These are phyloP conservation scores for Limnanthes douglasii DNA, from an alignment of 345 rosid species.

Conservation along the genomic window DNA sequence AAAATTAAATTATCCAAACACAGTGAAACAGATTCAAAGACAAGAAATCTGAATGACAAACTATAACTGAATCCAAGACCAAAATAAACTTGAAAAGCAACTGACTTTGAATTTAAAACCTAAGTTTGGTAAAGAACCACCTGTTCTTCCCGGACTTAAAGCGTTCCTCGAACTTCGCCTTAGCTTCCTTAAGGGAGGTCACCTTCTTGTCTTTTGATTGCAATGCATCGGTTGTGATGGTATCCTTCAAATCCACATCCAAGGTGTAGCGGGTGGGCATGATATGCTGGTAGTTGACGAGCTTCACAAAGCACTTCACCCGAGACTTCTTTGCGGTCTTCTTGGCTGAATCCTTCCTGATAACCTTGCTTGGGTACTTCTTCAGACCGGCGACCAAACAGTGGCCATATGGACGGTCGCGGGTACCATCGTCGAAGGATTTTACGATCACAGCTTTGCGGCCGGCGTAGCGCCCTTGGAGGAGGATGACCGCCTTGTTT, in stretches of 20 bases:
- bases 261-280: slow-evolving; percentile 55
- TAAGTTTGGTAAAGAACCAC: slow-evolving; percentile 52
- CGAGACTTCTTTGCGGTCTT: slow-evolving; percentile 47
- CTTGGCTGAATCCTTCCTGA: slow-evolving; percentile 36
- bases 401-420: slow-evolving; percentile 38
- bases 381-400: slow-evolving; percentile 43
- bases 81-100: neutral
- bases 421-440: slow-evolving; percentile 31
- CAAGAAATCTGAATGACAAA: slow-evolving; percentile 1
- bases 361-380: slow-evolving; percentile 42
- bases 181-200: slow-evolving; percentile 28
- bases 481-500: slow-evolving; percentile 43
- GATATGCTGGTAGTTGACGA: slow-evolving; percentile 43
- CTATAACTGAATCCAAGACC: neutral
- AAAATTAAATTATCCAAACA: slow-evolving; percentile 8
- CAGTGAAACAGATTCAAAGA: neutral
- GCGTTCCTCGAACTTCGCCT: slow-evolving; percentile 42
- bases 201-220: slow-evolving; percentile 39
- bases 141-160: slow-evolving; percentile 52
- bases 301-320: slow-evolving; percentile 39
- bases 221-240: slow-evolving; percentile 20
- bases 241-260: slow-evolving; percentile 44
- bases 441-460: slow-evolving; percentile 35
- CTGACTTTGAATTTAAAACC: slow-evolving; percentile 22
- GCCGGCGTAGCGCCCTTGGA: slow-evolving; percentile 44